A percentile compares a stretch with the other conserved stretches of the same genome.
phyloP scores from a whole-genome alignment of 352 stramenopile species.

The Pythium oligandrum region DNA sequence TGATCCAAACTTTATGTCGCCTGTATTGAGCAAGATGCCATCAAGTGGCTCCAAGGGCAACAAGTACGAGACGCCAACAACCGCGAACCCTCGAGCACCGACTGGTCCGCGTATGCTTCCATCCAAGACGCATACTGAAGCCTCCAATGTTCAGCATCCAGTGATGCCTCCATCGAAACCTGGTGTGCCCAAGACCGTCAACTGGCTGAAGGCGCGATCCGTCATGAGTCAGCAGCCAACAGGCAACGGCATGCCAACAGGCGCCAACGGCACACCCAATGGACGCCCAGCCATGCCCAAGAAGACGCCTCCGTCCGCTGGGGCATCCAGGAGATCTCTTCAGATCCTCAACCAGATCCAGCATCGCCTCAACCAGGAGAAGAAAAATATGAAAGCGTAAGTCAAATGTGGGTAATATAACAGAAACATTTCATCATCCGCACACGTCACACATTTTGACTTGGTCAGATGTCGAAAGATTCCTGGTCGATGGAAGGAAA shows the following conservation, averaged over 20 bases:
- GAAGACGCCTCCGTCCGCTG: slow-evolving; percentile 61
- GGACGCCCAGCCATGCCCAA: slow-evolving; percentile 20
- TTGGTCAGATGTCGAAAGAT: too few species aligned
- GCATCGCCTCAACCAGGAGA: slow-evolving; percentile 32
- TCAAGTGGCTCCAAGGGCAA: slow-evolving; percentile 48
- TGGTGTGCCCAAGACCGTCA: slow-evolving; percentile 48
- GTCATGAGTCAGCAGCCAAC: slow-evolving; percentile 18
- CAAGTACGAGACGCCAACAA: slow-evolving; percentile 41
- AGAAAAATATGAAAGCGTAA: slow-evolving; percentile 34
- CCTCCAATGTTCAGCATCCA: too few species aligned
- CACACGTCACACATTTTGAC: not conserved
- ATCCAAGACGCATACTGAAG: slow-evolving; percentile 25
- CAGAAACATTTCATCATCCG: not conserved
- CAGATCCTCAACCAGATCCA: slow-evolving; percentile 85
- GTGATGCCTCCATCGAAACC: slow-evolving; percentile 3
- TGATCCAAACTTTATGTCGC: slow-evolving; percentile 51
- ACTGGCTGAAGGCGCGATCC: slow-evolving; percentile 77
- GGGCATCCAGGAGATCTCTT: slow-evolving; percentile 61
- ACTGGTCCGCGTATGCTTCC: slow-evolving; percentile 31
- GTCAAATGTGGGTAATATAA: slow-evolving; percentile 20
- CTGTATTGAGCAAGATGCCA: slow-evolving; percentile 26
- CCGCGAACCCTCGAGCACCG: slow-evolving; percentile 18
- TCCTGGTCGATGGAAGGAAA: not conserved
- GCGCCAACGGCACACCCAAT: not conserved
- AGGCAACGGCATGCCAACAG: too few species aligned